Evolutionary conservation across 805 yeast species (phyloP), one percentile per base, ranked within the genome.

Genomic region (Candida glaebosa): DNA sequence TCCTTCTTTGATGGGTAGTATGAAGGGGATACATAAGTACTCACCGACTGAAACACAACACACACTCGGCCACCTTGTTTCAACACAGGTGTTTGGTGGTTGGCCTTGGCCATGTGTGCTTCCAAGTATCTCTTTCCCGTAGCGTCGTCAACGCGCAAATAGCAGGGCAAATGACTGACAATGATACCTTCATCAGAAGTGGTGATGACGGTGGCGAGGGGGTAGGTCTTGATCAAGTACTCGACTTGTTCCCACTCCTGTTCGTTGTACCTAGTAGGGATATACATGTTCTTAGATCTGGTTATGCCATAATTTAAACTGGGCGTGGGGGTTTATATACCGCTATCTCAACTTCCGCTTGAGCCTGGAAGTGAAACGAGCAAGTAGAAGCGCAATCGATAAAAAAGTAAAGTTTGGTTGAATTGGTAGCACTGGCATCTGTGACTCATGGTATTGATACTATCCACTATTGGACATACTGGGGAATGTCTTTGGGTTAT

Each of bases 141-240:
- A 14, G 56, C 64, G 7, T 52, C 51, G 22, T 61, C 67, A 10
- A 56, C 58, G 18, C 67, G 56, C 17, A 77, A 52, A 25, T 65
- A 58, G 49, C 81, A 79, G 3, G 86, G 86, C 16, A 79, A 53
- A 50, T 81, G 84, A 39, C 77, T 77, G 20, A 82, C 81, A 38
- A 71, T 63, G 15, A 73, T 54, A 9, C 64, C 67, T 3, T 71
- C 69, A 14, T 65, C 54, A n/a, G 54, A 60, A 12, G 53, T 47
- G 9, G 79, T 67, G 34, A 78, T 56, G 1, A 81, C 56, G 0
- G 80, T 71, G 3, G 75, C 85, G 31, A 81, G 56, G 0, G 87
- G 84, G 49, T 67, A 65, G 10, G 61, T 53, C 42, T 57, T 55
- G 39, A 81, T 76, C 14, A 80, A 57, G 15, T 61, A 52, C 34